Evolutionary conservation across 257 asterid genomes (phyloP), one percentile per base, ranked within the genome.

Genomic region (Coffea canephora): DNA sequence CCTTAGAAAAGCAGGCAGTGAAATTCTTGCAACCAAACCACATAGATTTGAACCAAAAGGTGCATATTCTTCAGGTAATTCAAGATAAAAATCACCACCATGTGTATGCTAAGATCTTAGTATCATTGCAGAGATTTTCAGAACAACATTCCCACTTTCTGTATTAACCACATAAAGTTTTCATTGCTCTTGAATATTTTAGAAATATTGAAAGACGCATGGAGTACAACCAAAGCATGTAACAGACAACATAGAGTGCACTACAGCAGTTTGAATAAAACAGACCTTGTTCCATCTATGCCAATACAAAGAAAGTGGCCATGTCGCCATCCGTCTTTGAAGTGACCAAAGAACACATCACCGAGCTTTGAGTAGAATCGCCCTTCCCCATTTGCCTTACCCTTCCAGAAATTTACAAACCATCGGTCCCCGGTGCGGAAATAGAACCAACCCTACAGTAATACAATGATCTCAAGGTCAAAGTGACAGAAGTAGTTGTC

Each of bases 241-340:
- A 52, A 36, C 62, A 18, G 13, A 54, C 50, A 67, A 8, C 11
- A 74, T 18, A 8, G 34, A 49, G 14, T 74, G 14, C 50, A 67
- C 54, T 73, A 8, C 52, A 74, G 16, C 49, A 62, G 74, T 34
- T 34, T 57, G 57, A 19, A 50, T 65, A 55, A 72, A 73, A 67
- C 85, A 76, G 71, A 95, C 99, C 98, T 93, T 79, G 96, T 85
- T 72, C 98, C 99, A 76, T 95, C 96, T 65, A 90, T 92, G 83
- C 83, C 88, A 80, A 95, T 90, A 82, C 86, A 88, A 78, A 96
- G 96, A 89, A 93, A 96, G 74, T 79, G 84, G 46, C 99, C 99
- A 77, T 93, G 93, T 54, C 99, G 88, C 98, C 94, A 95, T 61
- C 99, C 99, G n/a, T 93, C 97, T 86, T 90, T 93, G 88, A 96